Conservation (phyloP, 176 grass and related monocot species). For the Aegilops longissima region DNA sequence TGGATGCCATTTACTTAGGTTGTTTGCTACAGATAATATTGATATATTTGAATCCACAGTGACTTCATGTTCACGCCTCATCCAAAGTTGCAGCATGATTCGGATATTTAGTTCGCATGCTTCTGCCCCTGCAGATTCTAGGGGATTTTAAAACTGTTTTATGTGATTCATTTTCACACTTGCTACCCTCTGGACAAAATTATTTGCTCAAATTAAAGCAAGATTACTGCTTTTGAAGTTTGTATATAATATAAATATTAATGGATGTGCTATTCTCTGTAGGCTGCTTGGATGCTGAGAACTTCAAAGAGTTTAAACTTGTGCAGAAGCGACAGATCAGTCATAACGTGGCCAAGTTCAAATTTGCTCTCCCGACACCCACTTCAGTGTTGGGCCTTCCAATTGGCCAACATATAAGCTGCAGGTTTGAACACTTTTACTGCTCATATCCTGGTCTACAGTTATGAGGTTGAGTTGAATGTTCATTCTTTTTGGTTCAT, state of each 20-base stretch:
- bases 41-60: not conserved
- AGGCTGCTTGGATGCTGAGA: constrained; percentile 81
- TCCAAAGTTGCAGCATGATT: not conserved
- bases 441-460: not conserved
- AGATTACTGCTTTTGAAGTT: not conserved
- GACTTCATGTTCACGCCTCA: not conserved
- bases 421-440: constrained; percentile 50
- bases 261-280: not conserved
- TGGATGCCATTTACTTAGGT: not conserved
- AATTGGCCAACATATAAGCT: constrained; percentile 90
- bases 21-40: not conserved
- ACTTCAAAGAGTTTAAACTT: constrained; percentile 78
- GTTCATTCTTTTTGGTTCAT: not conserved
- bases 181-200: not conserved
- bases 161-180: not conserved
- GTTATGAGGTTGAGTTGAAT: not conserved
- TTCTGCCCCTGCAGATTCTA: not conserved
- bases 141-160: not conserved
- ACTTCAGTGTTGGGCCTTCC: constrained; percentile 79
- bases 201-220: not conserved
- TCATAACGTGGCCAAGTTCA: constrained; percentile 82
- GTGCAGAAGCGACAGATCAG: constrained; percentile 78
- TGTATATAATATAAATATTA: not conserved
- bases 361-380: constrained; percentile 67
- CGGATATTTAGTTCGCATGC: not conserved